phyloP scores from a whole-genome alignment of 495 filamentous ascomycete genomes.

The Umbilicaria muhlenbergii region DNA sequence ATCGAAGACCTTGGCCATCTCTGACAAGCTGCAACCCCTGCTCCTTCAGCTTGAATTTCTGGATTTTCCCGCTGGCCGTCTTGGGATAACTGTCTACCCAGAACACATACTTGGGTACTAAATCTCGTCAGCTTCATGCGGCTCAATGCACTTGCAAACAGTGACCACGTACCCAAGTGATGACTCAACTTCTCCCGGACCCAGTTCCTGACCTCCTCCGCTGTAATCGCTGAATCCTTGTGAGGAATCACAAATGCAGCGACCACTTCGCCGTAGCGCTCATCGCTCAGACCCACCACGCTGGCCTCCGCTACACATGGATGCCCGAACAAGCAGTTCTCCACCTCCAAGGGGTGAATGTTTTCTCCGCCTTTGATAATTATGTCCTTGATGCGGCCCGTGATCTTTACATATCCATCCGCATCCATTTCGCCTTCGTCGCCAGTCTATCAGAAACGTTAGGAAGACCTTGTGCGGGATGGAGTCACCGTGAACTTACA shows the following conservation, averaged over 20 bases:
- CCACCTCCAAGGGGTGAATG: conserved; percentile 87
- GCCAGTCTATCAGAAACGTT: conserved; percentile 38
- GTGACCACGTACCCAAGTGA: conserved; percentile 46
- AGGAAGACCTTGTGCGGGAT: background rate
- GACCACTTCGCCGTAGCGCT: conserved; percentile 72
- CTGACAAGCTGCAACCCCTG: conserved; percentile 33
- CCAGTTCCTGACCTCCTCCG: conserved; percentile 52
- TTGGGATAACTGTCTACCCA: conserved; percentile 73
- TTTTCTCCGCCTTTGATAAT: conserved; percentile 93
- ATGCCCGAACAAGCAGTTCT: conserved; percentile 73
- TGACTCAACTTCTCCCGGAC: conserved; percentile 53
- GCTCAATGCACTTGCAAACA: background rate
- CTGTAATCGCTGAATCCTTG: conserved; percentile 22
- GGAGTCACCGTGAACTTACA: conserved; percentile 19
- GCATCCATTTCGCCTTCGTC: conserved; percentile 84
- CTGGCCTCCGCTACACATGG: conserved; percentile 53
- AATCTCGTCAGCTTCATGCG: background rate
- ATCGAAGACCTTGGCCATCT: conserved; percentile 14
- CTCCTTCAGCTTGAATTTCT: conserved; percentile 80
- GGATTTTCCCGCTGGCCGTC: conserved; percentile 93
- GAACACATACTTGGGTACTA: conserved; percentile 82
- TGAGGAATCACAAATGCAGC: conserved; percentile 62
- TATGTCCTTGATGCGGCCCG: conserved; percentile 74
- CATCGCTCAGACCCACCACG: conserved; percentile 73
- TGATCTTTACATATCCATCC: conserved; percentile 51